phyloP scores from a whole-genome alignment of 1,284 basidiomycete species.

The Phylloporus sp. region DNA sequence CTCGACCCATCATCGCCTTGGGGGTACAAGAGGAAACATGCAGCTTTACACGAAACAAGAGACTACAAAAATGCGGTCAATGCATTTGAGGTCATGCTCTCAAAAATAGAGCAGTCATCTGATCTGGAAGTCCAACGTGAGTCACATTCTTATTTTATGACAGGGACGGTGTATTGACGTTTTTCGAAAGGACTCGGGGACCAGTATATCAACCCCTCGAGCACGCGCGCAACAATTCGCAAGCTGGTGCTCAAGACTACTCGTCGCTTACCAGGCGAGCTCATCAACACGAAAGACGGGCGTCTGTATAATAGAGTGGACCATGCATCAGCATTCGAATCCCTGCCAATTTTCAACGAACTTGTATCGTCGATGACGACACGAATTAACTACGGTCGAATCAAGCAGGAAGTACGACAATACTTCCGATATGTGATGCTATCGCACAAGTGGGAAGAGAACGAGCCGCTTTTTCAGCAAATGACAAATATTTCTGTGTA shows the following conservation, averaged over 20 bases:
- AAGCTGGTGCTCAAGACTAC: neutral
- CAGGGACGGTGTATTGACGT: neutral
- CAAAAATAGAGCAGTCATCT: neutral
- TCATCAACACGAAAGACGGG: neutral
- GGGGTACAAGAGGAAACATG: neutral
- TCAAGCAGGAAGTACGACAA: too few relatives aligned
- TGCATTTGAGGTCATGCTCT: neutral
- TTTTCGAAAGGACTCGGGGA: neutral
- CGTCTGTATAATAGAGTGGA: too few relatives aligned
- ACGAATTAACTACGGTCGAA: too few relatives aligned
- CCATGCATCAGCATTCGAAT: neutral
- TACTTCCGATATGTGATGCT: neutral
- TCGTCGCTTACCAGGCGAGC: neutral
- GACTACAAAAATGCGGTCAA: neutral
- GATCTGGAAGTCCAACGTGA: neutral
- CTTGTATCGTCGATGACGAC: too few relatives aligned
- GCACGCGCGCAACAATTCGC: neutral
- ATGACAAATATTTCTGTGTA: neutral
- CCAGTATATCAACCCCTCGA: neutral
- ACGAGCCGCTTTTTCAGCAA: neutral
- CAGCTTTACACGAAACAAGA: neutral
- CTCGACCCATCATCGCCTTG: neutral
- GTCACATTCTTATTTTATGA: neutral
- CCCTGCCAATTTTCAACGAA: neutral
- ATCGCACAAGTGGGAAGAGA: neutral